These are phyloP conservation scores for Xenosphaeropsis pyriputrescens DNA, from an alignment of 2,329 filamentous ascomycete genomes.

Conservation along the genomic window DNA sequence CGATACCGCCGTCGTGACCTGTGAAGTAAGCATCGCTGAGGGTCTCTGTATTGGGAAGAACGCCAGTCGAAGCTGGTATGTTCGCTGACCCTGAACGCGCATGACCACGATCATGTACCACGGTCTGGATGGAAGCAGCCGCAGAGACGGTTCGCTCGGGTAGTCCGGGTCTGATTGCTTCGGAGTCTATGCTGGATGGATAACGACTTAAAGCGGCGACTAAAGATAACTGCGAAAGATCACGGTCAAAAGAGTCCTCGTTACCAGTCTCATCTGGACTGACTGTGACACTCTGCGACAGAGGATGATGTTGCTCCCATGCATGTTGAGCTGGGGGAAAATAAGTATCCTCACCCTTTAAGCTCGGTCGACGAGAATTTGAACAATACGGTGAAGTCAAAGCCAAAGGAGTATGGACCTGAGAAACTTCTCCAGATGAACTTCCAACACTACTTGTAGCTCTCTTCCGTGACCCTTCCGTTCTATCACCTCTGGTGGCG, in stretches of 20 bases:
- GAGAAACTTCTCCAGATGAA: conserved; percentile 40
- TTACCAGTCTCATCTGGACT: conserved; percentile 39
- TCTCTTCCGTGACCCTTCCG: conserved; percentile 38
- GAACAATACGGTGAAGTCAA: conserved; percentile 10
- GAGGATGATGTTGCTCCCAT: conserved; percentile 47
- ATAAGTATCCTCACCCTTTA: conserved; percentile 41
- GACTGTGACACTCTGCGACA: conserved; percentile 60
- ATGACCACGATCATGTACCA: conserved; percentile 14
- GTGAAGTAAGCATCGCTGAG: neutral
- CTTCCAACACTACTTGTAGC: conserved; percentile 50
- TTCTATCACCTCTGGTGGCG: conserved; percentile 29
- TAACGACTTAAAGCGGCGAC: conserved; percentile 20
- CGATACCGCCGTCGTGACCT: neutral
- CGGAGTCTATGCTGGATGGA: conserved; percentile 19
- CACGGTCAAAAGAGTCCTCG: conserved; percentile 13
- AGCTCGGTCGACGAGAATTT: conserved; percentile 34
- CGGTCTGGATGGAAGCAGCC: conserved; percentile 15
- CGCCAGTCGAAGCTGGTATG: conserved; percentile 2
- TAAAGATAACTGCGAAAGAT: conserved; percentile 22
- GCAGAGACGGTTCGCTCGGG: conserved; percentile 16
- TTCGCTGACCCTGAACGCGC: conserved; percentile 21
- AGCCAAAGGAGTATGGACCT: conserved; percentile 38
- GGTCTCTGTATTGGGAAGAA: conserved; percentile 6
- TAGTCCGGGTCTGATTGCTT: conserved; percentile 22
- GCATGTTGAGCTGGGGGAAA: conserved; percentile 29